Conservation (phyloP, 352 stramenopile genomes). For the Globisporangium orthogonon region DNA sequence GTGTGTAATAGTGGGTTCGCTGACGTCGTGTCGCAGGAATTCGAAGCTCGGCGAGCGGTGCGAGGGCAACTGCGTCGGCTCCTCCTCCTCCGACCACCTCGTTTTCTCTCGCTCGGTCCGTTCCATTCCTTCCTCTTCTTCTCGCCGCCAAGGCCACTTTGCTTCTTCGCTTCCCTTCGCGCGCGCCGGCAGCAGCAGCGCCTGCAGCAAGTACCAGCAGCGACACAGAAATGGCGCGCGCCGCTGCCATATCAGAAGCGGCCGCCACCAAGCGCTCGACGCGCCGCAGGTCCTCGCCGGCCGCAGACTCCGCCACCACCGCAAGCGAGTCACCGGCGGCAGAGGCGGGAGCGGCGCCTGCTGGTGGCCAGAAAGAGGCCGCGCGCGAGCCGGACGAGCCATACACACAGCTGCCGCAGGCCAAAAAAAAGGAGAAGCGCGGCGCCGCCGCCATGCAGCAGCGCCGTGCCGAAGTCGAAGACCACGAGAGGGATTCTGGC, state of each 20-base stretch:
- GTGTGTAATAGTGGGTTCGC: not conserved
- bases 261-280: not conserved
- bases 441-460: too few relatives aligned
- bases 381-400: not conserved
- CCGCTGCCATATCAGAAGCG: not conserved
- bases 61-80: not conserved
- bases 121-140: too few relatives aligned
- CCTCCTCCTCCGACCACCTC: not conserved
- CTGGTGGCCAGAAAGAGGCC: not conserved
- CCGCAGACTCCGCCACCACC: not conserved
- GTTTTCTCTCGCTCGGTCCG: too few relatives aligned
- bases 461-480: not conserved
- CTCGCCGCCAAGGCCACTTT: not conserved
- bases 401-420: too few relatives aligned
- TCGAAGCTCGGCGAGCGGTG: not conserved
- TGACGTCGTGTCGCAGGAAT: not conserved
- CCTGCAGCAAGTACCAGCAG: too few relatives aligned
- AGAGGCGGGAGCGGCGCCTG: not conserved
- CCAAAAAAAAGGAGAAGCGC: not conserved
- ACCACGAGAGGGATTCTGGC: not conserved
- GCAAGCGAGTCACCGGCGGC: not conserved
- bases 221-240: constrained; percentile 1
- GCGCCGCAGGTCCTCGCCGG: not conserved
- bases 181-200: not conserved
- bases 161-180: not conserved